Evolutionary conservation across 768 basidiomycete species (phyloP).

Genomic region (Suillus brevipes): DNA sequence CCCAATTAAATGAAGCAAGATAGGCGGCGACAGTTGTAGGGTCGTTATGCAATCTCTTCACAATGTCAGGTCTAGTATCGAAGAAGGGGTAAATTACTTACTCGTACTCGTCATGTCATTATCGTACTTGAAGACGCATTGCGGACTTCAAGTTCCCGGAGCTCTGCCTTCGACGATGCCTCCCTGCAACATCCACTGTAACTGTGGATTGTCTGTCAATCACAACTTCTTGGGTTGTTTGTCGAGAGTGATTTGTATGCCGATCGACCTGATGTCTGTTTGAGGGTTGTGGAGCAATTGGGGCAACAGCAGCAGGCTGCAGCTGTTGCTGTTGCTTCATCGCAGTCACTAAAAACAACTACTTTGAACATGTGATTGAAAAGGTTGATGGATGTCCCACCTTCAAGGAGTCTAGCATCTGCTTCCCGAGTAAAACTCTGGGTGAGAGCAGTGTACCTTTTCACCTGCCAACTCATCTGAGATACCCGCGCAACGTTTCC

Average conservation of each 20-base stretch:
- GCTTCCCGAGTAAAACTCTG: constrained; percentile 81
- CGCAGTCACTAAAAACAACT: constrained; percentile 26
- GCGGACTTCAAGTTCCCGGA: constrained; percentile 37
- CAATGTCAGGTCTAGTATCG: neutral
- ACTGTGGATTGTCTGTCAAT: constrained; percentile 30
- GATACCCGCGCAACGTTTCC: constrained; percentile 73
- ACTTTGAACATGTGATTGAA: neutral
- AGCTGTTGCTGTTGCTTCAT: constrained; percentile 23
- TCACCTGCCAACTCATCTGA: constrained; percentile 84
- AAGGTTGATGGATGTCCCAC: constrained; percentile 36
- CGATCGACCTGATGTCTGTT: constrained; percentile 25
- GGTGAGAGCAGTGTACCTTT: constrained; percentile 76
- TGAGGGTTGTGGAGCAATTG: constrained; percentile 22
- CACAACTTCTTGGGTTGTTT: constrained; percentile 25
- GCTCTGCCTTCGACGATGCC: constrained; percentile 33
- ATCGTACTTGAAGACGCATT: constrained; percentile 36
- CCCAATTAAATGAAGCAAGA: neutral
- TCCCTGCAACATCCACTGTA: constrained; percentile 30
- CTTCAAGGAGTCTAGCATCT: constrained; percentile 64
- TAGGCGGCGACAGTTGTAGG: neutral
- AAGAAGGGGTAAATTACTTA: neutral
- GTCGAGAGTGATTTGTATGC: constrained; percentile 31
- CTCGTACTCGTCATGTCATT: constrained; percentile 14
- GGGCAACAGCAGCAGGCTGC: constrained; percentile 14
- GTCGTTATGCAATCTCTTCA: neutral